phyloP scores from a whole-genome alignment of 1,284 basidiomycete genomes.

The Cryptococcus wingfieldii region DNA sequence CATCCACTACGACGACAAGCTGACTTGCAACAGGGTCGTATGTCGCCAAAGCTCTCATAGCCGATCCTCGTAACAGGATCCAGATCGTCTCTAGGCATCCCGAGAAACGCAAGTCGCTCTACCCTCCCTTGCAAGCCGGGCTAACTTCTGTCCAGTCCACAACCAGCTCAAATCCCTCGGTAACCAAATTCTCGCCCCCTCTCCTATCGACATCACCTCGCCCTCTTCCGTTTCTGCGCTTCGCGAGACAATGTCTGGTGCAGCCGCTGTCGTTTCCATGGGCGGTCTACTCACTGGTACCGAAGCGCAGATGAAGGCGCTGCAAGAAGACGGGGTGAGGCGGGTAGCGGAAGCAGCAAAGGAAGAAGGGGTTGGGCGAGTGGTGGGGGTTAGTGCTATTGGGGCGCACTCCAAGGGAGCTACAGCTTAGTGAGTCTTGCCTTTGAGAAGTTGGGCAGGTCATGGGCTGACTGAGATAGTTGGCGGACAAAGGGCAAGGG shows the following conservation, averaged over 20 bases:
- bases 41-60: slow-evolving; percentile 54
- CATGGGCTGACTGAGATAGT: slow-evolving; percentile 13
- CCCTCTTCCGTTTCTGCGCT: slow-evolving; percentile 48
- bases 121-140: background rate
- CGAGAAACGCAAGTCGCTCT: slow-evolving; percentile 38
- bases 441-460: background rate
- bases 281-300: slow-evolving; percentile 62
- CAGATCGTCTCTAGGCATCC: slow-evolving; percentile 59
- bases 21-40: slow-evolving; percentile 52
- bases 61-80: slow-evolving; percentile 48
- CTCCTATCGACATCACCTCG: slow-evolving; percentile 57
- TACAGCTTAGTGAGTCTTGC: slow-evolving; percentile 39
- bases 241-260: slow-evolving; percentile 53
- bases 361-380: slow-evolving; percentile 30
- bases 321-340: slow-evolving; percentile 62
- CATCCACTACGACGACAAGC: background rate
- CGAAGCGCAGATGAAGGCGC: slow-evolving; percentile 55
- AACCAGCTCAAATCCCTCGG: slow-evolving; percentile 32
- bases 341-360: slow-evolving; percentile 52
- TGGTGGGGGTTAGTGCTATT: slow-evolving; percentile 41
- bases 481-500: slow-evolving; percentile 62
- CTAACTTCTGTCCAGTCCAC: slow-evolving; percentile 21
- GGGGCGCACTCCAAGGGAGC: slow-evolving; percentile 35
- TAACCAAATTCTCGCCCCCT: slow-evolving; percentile 50
- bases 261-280: slow-evolving; percentile 59